phyloP scores from a whole-genome alignment of 345 rosid species.

The Pugionium dolabratum region DNA sequence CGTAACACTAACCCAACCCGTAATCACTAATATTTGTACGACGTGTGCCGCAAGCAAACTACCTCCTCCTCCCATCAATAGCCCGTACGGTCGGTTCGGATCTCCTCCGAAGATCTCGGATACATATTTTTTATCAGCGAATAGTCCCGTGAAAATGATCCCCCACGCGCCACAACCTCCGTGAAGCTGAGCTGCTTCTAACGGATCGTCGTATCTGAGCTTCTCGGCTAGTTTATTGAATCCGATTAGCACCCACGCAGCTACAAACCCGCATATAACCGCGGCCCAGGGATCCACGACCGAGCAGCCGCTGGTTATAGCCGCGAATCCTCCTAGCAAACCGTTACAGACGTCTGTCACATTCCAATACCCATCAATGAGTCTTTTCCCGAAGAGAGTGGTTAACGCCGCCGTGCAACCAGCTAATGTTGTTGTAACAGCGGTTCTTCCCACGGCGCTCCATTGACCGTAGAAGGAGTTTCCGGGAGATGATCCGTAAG shows the following conservation, averaged over 20 bases:
- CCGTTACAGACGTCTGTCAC: slow-evolving; percentile 51
- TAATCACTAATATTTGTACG: slow-evolving; percentile 42
- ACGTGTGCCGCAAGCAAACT: slow-evolving; percentile 45
- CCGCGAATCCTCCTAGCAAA: slow-evolving; percentile 50
- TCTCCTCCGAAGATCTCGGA: slow-evolving; percentile 39
- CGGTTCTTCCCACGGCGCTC: slow-evolving; percentile 52
- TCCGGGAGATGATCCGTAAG: slow-evolving; percentile 24
- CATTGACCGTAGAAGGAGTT: slow-evolving; percentile 46
- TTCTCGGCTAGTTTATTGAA: slow-evolving; percentile 44
- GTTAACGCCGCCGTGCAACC: slow-evolving; percentile 49
- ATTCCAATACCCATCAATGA: slow-evolving; percentile 45
- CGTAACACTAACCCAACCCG: slow-evolving; percentile 46
- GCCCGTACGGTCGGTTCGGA: slow-evolving; percentile 44
- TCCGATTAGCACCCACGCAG: slow-evolving; percentile 47
- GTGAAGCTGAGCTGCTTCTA: slow-evolving; percentile 54
- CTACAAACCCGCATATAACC: slow-evolving; percentile 48
- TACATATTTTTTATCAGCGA: slow-evolving; percentile 38
- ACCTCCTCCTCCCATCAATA: slow-evolving; percentile 49
- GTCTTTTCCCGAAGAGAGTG: slow-evolving; percentile 43
- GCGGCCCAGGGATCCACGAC: slow-evolving; percentile 53
- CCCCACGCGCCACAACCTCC: slow-evolving; percentile 53
- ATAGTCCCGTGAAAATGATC: slow-evolving; percentile 44
- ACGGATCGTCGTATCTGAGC: slow-evolving; percentile 43
- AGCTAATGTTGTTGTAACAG: slow-evolving; percentile 49
- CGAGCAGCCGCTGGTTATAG: slow-evolving; percentile 48